Evolutionary conservation across 2,329 filamentous ascomycete species (phyloP).

Genomic region (Scleromitrula shiraiana): DNA sequence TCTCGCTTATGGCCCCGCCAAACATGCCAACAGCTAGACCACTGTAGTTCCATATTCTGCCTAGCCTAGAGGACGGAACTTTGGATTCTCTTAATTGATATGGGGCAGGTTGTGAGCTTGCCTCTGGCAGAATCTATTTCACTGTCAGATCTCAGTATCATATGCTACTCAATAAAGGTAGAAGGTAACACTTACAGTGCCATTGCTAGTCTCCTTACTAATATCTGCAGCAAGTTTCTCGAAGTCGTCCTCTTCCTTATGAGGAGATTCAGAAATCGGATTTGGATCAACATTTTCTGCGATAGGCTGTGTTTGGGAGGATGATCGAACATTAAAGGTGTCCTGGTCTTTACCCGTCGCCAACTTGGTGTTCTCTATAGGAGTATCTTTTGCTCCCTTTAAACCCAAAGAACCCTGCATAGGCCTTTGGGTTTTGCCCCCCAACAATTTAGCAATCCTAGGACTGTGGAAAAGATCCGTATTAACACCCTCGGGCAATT

Average conservation of each 20-base stretch:
- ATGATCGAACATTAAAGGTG: slow-evolving; percentile 25
- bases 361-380: slow-evolving; percentile 28
- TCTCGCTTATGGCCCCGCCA: slow-evolving; percentile 81
- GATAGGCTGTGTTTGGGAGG: slow-evolving; percentile 5
- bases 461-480: slow-evolving; percentile 55
- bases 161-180: slow-evolving; percentile 8
- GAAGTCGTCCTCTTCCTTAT: slow-evolving; percentile 32
- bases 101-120: slow-evolving; percentile 25
- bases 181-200: slow-evolving; percentile 1
- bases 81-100: slow-evolving; percentile 81
- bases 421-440: slow-evolving; percentile 33
- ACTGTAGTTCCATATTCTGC: slow-evolving; percentile 89
- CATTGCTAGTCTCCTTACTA: slow-evolving; percentile 31
- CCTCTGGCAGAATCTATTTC: slow-evolving; percentile 19
- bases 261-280: neutral
- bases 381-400: slow-evolving; percentile 28
- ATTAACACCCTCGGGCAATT: slow-evolving; percentile 50
- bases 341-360: slow-evolving; percentile 32
- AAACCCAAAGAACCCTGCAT: slow-evolving; percentile 24
- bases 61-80: slow-evolving; percentile 80
- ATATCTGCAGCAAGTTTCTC: slow-evolving; percentile 40
- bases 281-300: slow-evolving; percentile 11
- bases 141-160: slow-evolving; percentile 41
- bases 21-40: slow-evolving; percentile 93
- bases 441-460: slow-evolving; percentile 47